Evolutionary conservation across 2,329 filamentous ascomycete species (phyloP).

Genomic region (Fusarium staphyleae): DNA sequence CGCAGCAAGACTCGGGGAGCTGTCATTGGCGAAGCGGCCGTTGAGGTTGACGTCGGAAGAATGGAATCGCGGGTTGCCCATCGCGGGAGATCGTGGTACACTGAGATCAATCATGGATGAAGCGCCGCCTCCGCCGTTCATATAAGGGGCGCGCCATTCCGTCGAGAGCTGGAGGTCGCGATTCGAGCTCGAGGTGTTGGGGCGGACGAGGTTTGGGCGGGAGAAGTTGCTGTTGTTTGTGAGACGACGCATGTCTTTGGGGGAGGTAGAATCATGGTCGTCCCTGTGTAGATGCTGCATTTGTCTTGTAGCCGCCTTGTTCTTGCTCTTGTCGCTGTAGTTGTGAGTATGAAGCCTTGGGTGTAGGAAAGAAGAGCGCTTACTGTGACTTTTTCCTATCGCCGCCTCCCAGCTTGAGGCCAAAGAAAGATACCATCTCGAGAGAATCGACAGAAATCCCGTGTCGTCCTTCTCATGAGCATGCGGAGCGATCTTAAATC

Average conservation of each 20-base stretch:
- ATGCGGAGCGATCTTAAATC: constrained; percentile 1
- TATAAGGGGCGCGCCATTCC: constrained; percentile 46
- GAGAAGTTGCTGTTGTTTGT: constrained; percentile 46
- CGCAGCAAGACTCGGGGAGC: constrained; percentile 46
- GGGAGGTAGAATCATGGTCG: constrained; percentile 1
- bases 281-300: constrained; percentile 22
- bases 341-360: constrained; percentile 11
- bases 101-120: constrained; percentile 56
- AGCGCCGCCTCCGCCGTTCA: constrained; percentile 47
- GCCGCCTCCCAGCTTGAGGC: constrained; percentile 61
- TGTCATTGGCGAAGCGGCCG: constrained; percentile 47
- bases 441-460: constrained; percentile 5
- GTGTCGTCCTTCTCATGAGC: constrained; percentile 22
- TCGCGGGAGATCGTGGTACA: constrained; percentile 41
- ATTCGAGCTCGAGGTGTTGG: constrained; percentile 51
- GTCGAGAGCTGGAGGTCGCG: constrained; percentile 24
- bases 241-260: constrained; percentile 44
- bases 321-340: constrained; percentile 36
- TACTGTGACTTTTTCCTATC: constrained; percentile 65
- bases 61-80: constrained; percentile 41
- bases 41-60: constrained; percentile 52
- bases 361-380: constrained; percentile 8
- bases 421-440: constrained; percentile 66
- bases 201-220: constrained; percentile 49
- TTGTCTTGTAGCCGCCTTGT: constrained; percentile 21